Percentiles rank a stretch among this genome's conserved stretches.
Evolutionary conservation across 1,139 yeast genomes (phyloP).

Genomic region (Pichia sp.): DNA sequence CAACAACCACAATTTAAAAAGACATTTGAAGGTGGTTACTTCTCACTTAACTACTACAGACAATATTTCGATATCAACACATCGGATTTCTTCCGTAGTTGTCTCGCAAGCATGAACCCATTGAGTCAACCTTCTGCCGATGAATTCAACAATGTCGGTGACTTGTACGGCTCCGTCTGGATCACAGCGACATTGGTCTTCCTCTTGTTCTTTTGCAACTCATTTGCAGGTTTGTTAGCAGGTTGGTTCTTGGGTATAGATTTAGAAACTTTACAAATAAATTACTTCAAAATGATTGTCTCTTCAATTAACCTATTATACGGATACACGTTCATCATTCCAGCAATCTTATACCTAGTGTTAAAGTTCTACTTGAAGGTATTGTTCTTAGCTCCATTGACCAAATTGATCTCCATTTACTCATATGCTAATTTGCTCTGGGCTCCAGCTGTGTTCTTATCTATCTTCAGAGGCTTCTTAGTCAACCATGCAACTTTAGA

Average conservation of each 20-base stretch:
- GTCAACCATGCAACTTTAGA: constrained; percentile 35
- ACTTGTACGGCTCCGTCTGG: constrained; percentile 84
- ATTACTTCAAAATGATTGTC: constrained; percentile 55
- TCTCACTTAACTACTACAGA: constrained; percentile 56
- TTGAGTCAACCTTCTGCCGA: constrained; percentile 34
- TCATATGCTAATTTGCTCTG: constrained; percentile 80
- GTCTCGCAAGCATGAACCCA: constrained; percentile 47
- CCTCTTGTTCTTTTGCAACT: constrained; percentile 69
- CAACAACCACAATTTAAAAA: constrained; percentile 19
- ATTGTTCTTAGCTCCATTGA: constrained; percentile 36
- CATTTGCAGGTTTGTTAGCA: constrained; percentile 54
- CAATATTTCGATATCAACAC: constrained; percentile 66
- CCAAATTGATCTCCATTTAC: constrained; percentile 56
- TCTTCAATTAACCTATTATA: constrained; percentile 67
- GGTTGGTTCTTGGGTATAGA: constrained; percentile 33
- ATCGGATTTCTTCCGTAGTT: constrained; percentile 49
- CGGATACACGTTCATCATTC: constrained; percentile 69
- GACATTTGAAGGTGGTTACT: constrained; percentile 40
- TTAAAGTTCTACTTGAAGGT: constrained; percentile 48
- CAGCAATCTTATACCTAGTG: constrained; percentile 49
- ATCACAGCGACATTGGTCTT: constrained; percentile 76
- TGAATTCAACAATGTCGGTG: constrained; percentile 46
- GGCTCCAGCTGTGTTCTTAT: constrained; percentile 72
- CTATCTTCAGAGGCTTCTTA: constrained; percentile 46
- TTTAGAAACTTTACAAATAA: constrained; percentile 21